Conservation (phyloP, 1,139 yeast genomes). For the Tardiomyces depauwii region DNA sequence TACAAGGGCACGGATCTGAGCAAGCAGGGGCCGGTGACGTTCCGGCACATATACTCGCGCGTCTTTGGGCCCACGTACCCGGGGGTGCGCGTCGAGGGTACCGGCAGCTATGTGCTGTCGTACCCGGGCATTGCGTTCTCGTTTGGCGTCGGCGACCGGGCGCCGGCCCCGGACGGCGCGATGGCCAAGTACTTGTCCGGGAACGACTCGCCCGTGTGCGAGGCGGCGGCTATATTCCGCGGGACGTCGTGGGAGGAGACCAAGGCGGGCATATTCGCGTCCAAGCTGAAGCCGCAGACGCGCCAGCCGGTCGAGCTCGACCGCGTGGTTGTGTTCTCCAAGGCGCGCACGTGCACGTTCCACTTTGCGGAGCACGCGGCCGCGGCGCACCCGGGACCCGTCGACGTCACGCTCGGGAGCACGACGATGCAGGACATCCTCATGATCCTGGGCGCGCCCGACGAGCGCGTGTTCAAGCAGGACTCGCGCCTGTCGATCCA, state of each 20-base stretch:
- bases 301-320: background rate
- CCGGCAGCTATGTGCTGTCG: conserved; percentile 15
- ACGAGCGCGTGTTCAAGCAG: conserved; percentile 20
- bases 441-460: conserved; percentile 23
- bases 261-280: conserved; percentile 3
- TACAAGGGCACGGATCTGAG: conserved; percentile 20
- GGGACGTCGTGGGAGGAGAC: conserved; percentile 22
- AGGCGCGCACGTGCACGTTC: background rate
- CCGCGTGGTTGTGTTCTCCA: background rate
- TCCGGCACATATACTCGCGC: conserved; percentile 19
- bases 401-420: conserved; percentile 6
- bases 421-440: conserved; percentile 21
- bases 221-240: conserved; percentile 18
- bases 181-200: conserved; percentile 10
- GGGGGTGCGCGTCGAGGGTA: conserved; percentile 11
- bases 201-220: conserved; percentile 13
- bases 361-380: background rate
- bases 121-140: conserved; percentile 25
- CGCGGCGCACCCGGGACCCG: no score
- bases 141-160: conserved; percentile 9
- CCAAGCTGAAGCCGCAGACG: background rate
- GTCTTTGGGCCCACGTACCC: conserved; percentile 27
- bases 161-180: background rate
- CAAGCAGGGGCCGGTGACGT: conserved; percentile 13
- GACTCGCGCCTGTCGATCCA: conserved; percentile 21